phyloP scores from a whole-genome alignment of 1,139 yeast species.

The Taphrina populina region DNA sequence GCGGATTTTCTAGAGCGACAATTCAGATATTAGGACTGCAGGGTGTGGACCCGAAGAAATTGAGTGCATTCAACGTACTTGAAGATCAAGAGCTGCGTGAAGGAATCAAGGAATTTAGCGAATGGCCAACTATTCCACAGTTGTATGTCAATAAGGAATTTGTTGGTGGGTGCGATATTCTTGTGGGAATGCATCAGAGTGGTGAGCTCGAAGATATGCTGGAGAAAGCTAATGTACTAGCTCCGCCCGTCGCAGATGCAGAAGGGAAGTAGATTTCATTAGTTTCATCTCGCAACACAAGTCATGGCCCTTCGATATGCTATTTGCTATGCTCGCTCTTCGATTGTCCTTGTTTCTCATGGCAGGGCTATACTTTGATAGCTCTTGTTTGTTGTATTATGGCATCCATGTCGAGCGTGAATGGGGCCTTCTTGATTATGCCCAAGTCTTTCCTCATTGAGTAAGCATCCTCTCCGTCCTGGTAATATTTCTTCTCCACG shows the following conservation, averaged over 20 bases:
- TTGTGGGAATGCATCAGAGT: constrained; percentile 50
- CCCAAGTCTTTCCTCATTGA: constrained; percentile 46
- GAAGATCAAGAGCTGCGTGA: constrained; percentile 89
- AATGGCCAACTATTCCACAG: constrained; percentile 90
- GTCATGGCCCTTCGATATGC: background rate
- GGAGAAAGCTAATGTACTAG: constrained; percentile 71
- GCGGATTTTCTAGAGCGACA: constrained; percentile 96
- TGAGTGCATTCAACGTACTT: constrained; percentile 94
- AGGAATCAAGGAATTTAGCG: constrained; percentile 91
- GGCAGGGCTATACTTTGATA: constrained; percentile 18
- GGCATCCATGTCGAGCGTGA: constrained; percentile 25
- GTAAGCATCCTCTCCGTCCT: constrained; percentile 98
- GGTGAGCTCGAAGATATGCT: constrained; percentile 89
- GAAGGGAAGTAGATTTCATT: background rate
- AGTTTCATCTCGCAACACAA: background rate
- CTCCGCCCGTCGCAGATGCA: constrained; percentile 13
- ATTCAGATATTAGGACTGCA: constrained; percentile 91
- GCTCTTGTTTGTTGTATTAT: constrained; percentile 27
- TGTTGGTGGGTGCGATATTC: constrained; percentile 95
- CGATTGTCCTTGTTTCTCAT: background rate
- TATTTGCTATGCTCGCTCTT: constrained; percentile 2
- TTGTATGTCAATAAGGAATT: constrained; percentile 66
- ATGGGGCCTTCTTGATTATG: constrained; percentile 19
- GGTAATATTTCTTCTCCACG: constrained; percentile 84
- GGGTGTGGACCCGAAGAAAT: constrained; percentile 93